These are phyloP conservation scores for Leavenworthia alabamica DNA, from an alignment of 345 rosid species.

Conservation along the genomic window DNA sequence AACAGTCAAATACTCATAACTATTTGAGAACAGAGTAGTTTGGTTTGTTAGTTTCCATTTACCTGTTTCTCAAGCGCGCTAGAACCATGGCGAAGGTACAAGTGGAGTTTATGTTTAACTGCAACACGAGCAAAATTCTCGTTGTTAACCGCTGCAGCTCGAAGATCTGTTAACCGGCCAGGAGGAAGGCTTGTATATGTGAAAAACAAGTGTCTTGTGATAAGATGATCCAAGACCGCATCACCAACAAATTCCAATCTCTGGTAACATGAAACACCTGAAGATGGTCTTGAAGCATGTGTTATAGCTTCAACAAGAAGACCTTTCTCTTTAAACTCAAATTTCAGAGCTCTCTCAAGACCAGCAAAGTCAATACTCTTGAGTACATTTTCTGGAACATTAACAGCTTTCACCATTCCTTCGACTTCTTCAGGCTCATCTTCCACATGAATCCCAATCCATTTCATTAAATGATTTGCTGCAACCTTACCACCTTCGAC, in stretches of 20 bases:
- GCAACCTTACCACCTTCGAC: constrained; percentile 86
- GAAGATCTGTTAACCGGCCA: constrained; percentile 91
- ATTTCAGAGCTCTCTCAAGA: constrained; percentile 61
- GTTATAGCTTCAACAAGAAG: constrained; percentile 86
- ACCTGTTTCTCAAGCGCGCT: constrained; percentile 99
- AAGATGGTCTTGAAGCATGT: constrained; percentile 95
- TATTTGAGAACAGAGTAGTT: background rate
- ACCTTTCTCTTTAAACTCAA: constrained; percentile 51
- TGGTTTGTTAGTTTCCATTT: background rate
- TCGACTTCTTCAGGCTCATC: constrained; percentile 61
- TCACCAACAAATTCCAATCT: constrained; percentile 96
- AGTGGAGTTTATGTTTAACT: constrained; percentile 85
- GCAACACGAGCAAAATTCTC: constrained; percentile 98
- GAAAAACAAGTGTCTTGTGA: constrained; percentile 84
- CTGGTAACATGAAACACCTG: constrained; percentile 93
- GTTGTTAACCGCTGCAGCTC: constrained; percentile 98
- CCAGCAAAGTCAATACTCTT: constrained; percentile 72
- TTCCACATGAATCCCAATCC: constrained; percentile 87
- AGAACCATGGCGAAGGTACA: constrained; percentile 90
- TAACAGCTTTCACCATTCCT: constrained; percentile 31
- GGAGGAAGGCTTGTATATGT: constrained; percentile 88
- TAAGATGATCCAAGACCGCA: constrained; percentile 95
- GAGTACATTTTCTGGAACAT: constrained; percentile 66
- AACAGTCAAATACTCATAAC: background rate
- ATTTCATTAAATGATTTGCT: constrained; percentile 91